These are phyloP conservation scores for Cyberlindnera meyerae DNA, from an alignment of 805 yeast species.

Conservation along the genomic window DNA sequence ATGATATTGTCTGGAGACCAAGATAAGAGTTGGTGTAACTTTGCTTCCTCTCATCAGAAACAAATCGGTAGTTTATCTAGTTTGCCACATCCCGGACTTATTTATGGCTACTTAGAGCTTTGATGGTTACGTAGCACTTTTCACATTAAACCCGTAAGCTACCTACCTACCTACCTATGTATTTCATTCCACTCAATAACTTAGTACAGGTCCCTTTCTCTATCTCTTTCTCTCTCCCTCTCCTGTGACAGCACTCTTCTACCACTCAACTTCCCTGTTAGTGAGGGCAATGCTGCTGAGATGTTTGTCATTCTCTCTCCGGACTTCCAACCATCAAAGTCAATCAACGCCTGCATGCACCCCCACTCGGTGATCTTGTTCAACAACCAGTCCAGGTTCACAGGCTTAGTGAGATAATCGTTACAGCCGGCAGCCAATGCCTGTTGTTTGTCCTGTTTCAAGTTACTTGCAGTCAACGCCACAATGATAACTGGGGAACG, in stretches of 20 bases:
- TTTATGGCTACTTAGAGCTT: too few species aligned
- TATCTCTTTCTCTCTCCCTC: too few species aligned
- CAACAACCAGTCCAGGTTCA: conserved; percentile 87
- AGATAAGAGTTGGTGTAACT: too few species aligned
- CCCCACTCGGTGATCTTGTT: conserved; percentile 98
- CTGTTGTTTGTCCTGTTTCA: conserved; percentile 78
- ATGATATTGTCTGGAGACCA: too few species aligned
- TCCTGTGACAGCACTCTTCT: conserved; percentile 5
- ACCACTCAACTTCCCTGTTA: conserved; percentile 18
- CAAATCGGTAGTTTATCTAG: too few species aligned
- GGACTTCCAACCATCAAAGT: conserved; percentile 86
- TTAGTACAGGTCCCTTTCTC: too few species aligned
- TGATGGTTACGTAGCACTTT: too few species aligned
- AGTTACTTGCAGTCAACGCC: conserved; percentile 90
- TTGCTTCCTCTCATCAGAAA: too few species aligned
- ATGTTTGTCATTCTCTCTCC: conserved; percentile 39
- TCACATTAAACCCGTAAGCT: background rate
- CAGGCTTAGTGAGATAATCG: conserved; percentile 94
- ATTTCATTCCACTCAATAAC: background rate
- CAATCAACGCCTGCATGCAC: conserved; percentile 96
- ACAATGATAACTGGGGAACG: conserved; percentile 96
- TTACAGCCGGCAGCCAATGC: conserved; percentile 97
- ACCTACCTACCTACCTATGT: background rate
- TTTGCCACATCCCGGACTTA: too few species aligned
- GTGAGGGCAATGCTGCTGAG: conserved; percentile 24